Conservation (phyloP, 441 rosid species). For the Aquilaria agallochum region DNA sequence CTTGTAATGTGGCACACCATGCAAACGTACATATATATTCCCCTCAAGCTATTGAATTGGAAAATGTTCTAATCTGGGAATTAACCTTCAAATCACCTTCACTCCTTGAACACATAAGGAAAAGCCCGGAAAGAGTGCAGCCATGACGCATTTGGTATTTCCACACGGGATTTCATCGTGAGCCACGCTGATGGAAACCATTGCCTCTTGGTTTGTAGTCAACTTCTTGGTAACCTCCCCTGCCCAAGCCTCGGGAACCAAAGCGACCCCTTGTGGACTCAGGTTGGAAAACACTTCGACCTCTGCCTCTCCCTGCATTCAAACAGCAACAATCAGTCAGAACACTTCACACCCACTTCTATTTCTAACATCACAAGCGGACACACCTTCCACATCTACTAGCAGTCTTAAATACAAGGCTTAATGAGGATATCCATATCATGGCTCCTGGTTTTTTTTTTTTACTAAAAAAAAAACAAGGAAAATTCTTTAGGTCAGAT, state of each 20-base stretch:
- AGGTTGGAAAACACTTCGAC: conserved; percentile 65
- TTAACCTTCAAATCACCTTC: conserved; percentile 12
- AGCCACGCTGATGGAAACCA: conserved; percentile 62
- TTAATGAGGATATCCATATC: too few relatives aligned
- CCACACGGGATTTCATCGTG: conserved; percentile 28
- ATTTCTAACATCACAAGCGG: too few relatives aligned
- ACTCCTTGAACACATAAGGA: background rate
- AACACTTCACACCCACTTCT: background rate
- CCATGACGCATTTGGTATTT: conserved; percentile 4
- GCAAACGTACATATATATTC: conserved; percentile 30
- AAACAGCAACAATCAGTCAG: conserved; percentile 8
- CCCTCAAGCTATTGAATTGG: conserved; percentile 10
- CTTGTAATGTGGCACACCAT: conserved; percentile 29
- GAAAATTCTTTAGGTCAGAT: too few relatives aligned
- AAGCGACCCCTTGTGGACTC: conserved; percentile 74
- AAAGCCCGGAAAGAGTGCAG: conserved; percentile 9
- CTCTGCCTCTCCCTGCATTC: conserved; percentile 72
- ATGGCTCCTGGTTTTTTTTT: too few relatives aligned
- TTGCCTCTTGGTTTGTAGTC: conserved; percentile 79
- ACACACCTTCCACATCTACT: too few relatives aligned
- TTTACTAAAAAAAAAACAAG: too few relatives aligned
- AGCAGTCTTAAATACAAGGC: too few relatives aligned
- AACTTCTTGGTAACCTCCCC: conserved; percentile 66
- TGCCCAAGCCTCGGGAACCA: conserved; percentile 58
- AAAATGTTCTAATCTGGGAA: conserved; percentile 22